These are phyloP conservation scores for Aaosphaeria pasadenensis DNA, from an alignment of 2,329 filamentous ascomycete species.

Conservation along the genomic window DNA sequence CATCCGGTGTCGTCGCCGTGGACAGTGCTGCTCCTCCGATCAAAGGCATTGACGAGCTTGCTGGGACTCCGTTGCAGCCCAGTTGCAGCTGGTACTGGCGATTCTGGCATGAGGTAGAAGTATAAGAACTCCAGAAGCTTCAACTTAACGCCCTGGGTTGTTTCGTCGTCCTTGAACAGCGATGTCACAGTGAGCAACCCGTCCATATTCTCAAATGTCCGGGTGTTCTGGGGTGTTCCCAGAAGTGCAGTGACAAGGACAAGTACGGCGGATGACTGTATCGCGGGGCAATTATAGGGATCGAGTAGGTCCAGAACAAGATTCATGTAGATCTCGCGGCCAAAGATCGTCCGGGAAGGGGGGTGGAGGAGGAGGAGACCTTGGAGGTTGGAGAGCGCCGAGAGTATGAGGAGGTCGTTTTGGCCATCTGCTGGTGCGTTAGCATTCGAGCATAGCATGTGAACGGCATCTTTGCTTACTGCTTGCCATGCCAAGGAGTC, in stretches of 20 bases:
- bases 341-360: constrained; percentile 82
- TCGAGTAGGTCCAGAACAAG: constrained; percentile 92
- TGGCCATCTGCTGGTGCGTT: constrained; percentile 58
- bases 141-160: constrained; percentile 84
- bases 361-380: constrained; percentile 86
- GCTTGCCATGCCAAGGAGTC: constrained; percentile 75
- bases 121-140: constrained; percentile 97
- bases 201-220: constrained; percentile 88
- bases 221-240: constrained; percentile 81
- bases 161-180: constrained; percentile 85
- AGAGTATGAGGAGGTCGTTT: constrained; percentile 85
- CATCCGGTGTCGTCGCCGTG: constrained; percentile 19
- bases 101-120: constrained; percentile 97
- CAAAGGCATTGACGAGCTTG: constrained; percentile 31
- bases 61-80: constrained; percentile 27
- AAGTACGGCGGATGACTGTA: constrained; percentile 86
- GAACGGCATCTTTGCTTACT: constrained; percentile 11
- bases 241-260: constrained; percentile 87
- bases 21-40: constrained; percentile 26
- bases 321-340: constrained; percentile 92
- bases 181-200: constrained; percentile 88
- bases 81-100: constrained; percentile 46
- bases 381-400: constrained; percentile 84
- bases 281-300: constrained; percentile 81
- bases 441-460: neutral